Conservation (phyloP, 176 grass and related monocot genomes). For the Puya raimondii region DNA sequence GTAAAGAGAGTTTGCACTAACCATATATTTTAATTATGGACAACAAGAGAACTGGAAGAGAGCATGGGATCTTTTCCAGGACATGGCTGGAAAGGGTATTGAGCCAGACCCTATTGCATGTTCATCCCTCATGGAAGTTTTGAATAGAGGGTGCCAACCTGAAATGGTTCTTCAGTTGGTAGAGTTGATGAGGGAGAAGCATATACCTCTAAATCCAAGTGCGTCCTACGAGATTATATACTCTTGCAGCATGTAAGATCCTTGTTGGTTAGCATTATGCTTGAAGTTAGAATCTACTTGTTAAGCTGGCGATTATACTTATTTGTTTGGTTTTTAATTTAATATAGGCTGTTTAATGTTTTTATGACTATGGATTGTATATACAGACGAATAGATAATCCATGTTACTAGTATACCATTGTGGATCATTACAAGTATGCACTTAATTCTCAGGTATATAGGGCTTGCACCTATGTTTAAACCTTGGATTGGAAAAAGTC, state of each 20-base stretch:
- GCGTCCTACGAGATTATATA: conserved; percentile 67
- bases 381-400: no score
- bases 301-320: conserved; percentile 4
- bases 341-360: not conserved
- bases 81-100: conserved; percentile 58
- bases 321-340: conserved; percentile 5
- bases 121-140: conserved; percentile 68
- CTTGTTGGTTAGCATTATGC: conserved; percentile 10
- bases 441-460: no score
- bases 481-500: no score
- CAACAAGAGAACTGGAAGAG: conserved; percentile 59
- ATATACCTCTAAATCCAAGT: conserved; percentile 64
- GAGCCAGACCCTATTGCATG: conserved; percentile 65
- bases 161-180: conserved; percentile 61
- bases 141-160: conserved; percentile 64
- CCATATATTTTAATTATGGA: conserved; percentile 29
- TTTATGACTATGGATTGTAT: no score
- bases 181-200: conserved; percentile 63
- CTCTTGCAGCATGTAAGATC: conserved; percentile 78
- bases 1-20: conserved; percentile 13
- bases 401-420: no score
- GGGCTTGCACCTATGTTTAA: no score
- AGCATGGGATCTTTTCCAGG: conserved; percentile 63
- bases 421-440: no score
- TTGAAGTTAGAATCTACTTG: conserved; percentile 6